Evolutionary conservation across 2,329 filamentous ascomycete genomes (phyloP).

Genomic region (Colletotrichum nymphaeae): DNA sequence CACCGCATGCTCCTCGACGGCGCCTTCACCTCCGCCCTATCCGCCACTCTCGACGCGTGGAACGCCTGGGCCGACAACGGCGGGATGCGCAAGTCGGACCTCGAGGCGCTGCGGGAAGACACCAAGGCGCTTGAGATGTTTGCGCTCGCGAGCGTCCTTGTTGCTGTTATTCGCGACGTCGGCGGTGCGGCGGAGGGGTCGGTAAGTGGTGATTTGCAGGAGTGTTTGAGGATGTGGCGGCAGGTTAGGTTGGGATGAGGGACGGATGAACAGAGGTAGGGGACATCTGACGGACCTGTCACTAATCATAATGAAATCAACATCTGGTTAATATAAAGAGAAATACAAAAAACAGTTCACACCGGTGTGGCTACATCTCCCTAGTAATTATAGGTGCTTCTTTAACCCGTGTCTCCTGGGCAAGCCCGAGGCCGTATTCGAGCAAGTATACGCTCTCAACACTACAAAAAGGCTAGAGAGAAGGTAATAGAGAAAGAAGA

Average conservation of each 20-base stretch:
- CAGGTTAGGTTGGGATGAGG: constrained; percentile 61
- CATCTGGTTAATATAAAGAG: no score
- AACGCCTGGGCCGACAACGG: constrained; percentile 66
- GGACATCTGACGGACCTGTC: neutral
- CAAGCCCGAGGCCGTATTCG: neutral
- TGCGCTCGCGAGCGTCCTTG: constrained; percentile 59
- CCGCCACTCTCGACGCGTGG: constrained; percentile 58
- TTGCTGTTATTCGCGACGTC: constrained; percentile 60
- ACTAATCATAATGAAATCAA: no score
- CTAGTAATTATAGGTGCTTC: no score
- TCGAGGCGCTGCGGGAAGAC: constrained; percentile 48
- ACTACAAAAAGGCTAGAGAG: no score
- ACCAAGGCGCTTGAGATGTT: constrained; percentile 59
- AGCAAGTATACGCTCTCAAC: neutral
- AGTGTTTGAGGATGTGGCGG: constrained; percentile 65
- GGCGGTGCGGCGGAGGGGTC: constrained; percentile 58
- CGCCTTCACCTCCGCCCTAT: constrained; percentile 53
- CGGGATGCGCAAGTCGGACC: constrained; percentile 62
- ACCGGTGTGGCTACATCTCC: no score
- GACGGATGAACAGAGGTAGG: neutral
- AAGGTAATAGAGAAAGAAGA: no score
- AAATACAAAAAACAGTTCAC: no score
- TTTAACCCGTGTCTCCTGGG: no score
- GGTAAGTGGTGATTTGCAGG: constrained; percentile 63
- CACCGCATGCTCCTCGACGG: constrained; percentile 65